Conservation (phyloP, 2,329 filamentous ascomycete genomes). For the Myriosclerotinia duriaeana region DNA sequence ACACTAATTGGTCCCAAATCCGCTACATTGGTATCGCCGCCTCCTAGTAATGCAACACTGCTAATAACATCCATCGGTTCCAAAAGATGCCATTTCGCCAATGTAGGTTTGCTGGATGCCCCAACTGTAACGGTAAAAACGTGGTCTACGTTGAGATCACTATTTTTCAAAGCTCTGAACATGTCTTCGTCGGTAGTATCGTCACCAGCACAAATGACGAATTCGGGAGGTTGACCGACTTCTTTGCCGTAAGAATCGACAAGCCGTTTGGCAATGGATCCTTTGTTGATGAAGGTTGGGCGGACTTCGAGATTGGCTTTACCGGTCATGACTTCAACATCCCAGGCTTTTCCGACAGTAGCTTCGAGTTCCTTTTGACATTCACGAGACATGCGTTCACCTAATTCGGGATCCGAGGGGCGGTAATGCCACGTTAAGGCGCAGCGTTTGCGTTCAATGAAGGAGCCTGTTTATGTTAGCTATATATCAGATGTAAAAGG, state of each 20-base stretch:
- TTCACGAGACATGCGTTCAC: conserved; percentile 73
- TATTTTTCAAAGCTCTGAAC: conserved; percentile 77
- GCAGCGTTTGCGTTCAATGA: conserved; percentile 91
- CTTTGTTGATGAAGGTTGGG: conserved; percentile 98
- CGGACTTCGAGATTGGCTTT: conserved; percentile 97
- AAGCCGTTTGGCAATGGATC: conserved; percentile 84
- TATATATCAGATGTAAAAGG: not conserved
- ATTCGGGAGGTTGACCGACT: conserved; percentile 65
- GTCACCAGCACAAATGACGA: conserved; percentile 88
- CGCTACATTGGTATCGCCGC: conserved; percentile 32
- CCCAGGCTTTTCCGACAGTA: conserved; percentile 74
- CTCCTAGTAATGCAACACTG: conserved; percentile 53
- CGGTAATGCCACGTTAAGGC: conserved; percentile 98
- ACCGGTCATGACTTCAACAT: conserved; percentile 94
- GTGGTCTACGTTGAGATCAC: conserved; percentile 58
- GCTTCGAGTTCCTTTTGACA: conserved; percentile 79
- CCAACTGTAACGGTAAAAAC: conserved; percentile 92
- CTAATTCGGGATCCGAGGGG: conserved; percentile 82
- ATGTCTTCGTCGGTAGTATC: conserved; percentile 98
- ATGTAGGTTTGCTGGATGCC: conserved; percentile 85
- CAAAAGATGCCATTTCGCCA: conserved; percentile 85
- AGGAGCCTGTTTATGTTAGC: conserved; percentile 61
- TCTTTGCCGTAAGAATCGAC: conserved; percentile 66
- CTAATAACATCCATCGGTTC: conserved; percentile 88
- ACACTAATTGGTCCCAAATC: conserved; percentile 37